Conservation (phyloP, 1,284 basidiomycete species). For the Trametes sp. region DNA sequence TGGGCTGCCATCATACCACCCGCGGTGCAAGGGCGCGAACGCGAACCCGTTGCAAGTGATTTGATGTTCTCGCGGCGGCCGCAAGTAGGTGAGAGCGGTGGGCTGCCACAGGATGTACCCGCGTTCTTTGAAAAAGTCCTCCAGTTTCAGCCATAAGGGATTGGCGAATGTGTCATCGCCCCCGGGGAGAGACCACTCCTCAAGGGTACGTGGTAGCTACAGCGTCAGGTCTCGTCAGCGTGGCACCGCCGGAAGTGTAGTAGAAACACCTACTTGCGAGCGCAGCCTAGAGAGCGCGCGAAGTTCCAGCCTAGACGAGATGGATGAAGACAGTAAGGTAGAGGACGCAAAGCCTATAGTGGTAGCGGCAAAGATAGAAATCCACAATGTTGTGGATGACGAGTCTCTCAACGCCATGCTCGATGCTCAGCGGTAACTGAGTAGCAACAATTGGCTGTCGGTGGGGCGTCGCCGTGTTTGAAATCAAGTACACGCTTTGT, state of each 20-base stretch:
- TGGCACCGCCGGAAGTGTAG: neutral
- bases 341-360: too few relatives aligned
- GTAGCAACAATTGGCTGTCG: too few relatives aligned
- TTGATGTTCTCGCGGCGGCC: neutral
- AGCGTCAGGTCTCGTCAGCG: neutral
- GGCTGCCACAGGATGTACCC: conserved; percentile 6
- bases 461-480: too few relatives aligned
- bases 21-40: conserved; percentile 7
- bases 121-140: neutral
- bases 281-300: neutral
- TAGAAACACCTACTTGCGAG: neutral
- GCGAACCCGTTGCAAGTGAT: conserved; percentile 13
- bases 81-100: neutral
- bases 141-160: neutral
- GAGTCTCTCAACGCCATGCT: too few relatives aligned
- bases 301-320: neutral
- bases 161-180: neutral
- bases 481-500: too few relatives aligned
- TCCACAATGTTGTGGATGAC: too few relatives aligned
- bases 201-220: neutral
- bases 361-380: too few relatives aligned
- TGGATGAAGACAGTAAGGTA: too few relatives aligned
- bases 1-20: neutral
- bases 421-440: too few relatives aligned
- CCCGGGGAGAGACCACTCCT: neutral